A percentile compares a stretch with the other conserved stretches of the same genome.
Evolutionary conservation across 1,284 basidiomycete genomes (phyloP).

Genomic region (Tilletia caries): DNA sequence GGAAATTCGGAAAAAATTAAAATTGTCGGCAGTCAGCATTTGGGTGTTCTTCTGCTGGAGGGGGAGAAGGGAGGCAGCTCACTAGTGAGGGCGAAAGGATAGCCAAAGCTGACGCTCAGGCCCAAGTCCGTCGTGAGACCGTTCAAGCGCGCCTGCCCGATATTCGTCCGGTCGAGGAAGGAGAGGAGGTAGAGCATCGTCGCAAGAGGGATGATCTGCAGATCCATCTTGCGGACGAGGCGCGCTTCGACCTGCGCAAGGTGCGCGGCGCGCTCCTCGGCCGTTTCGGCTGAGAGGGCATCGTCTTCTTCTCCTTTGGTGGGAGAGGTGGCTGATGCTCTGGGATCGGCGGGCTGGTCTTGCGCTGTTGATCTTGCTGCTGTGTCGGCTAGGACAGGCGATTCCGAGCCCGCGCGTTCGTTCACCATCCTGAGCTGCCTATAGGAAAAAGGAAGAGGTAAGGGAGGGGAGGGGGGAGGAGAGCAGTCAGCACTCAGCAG

Average conservation of each 20-base stretch:
- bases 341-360: too few species aligned
- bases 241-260: slow-evolving; percentile 15
- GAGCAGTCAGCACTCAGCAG: too few species aligned
- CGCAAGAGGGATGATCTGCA: slow-evolving; percentile 40
- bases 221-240: slow-evolving; percentile 36
- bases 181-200: slow-evolving; percentile 34
- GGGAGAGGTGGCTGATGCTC: too few species aligned
- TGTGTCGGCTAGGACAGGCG: too few species aligned
- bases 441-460: too few species aligned
- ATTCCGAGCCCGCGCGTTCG: too few species aligned
- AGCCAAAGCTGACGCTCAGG: slow-evolving; percentile 17
- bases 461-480: too few species aligned
- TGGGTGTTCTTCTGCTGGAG: too few species aligned
- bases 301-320: not conserved
- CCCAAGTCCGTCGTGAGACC: slow-evolving; percentile 28
- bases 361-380: too few species aligned
- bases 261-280: not conserved
- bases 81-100: slow-evolving; percentile 7
- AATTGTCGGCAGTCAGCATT: too few species aligned
- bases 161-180: slow-evolving; percentile 41
- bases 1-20: too few species aligned
- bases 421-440: too few species aligned
- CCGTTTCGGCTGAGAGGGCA: not conserved
- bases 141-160: slow-evolving; percentile 37
- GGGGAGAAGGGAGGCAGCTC: slow-evolving; percentile 10